These are phyloP conservation scores for Arthrobotrys megalospora DNA, from an alignment of 2,329 filamentous ascomycete species.

Conservation along the genomic window DNA sequence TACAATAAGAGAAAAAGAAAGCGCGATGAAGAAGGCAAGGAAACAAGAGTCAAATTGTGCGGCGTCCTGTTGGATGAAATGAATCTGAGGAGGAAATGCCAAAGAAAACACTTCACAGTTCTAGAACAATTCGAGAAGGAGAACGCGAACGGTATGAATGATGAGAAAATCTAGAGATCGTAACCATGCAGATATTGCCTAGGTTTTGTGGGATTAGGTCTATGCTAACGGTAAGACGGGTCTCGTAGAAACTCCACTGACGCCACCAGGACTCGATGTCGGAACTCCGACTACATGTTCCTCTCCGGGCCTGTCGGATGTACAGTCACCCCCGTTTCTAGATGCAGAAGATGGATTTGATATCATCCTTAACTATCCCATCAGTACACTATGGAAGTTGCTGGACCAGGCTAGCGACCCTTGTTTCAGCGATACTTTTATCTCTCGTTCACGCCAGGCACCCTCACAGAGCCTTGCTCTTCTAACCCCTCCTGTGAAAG, in stretches of 20 bases:
- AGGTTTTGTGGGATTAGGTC: too few species aligned
- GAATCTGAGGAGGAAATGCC: slow-evolving; percentile 16
- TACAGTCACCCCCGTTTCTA: neutral
- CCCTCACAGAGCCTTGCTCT: neutral
- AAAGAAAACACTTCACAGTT: neutral
- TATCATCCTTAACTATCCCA: neutral
- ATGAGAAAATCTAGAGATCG: too few species aligned
- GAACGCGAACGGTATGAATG: neutral
- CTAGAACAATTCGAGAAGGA: neutral
- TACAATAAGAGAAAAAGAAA: slow-evolving; percentile 19
- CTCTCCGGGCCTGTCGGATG: neutral
- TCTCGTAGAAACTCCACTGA: neutral
- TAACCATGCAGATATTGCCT: too few species aligned
- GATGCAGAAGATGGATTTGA: neutral
- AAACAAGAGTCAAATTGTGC: slow-evolving; percentile 17
- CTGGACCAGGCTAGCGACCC: neutral
- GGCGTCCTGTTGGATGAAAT: slow-evolving; percentile 1
- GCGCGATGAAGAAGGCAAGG: slow-evolving; percentile 27
- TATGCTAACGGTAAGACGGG: too few species aligned
- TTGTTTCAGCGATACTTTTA: neutral
- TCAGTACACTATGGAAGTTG: neutral
- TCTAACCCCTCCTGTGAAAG: neutral
- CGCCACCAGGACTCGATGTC: neutral
- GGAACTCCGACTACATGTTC: neutral
- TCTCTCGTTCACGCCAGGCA: neutral